Evolutionary conservation across 2,329 filamentous ascomycete species (phyloP).

Genomic region (Aspergillus quadrilineatus): DNA sequence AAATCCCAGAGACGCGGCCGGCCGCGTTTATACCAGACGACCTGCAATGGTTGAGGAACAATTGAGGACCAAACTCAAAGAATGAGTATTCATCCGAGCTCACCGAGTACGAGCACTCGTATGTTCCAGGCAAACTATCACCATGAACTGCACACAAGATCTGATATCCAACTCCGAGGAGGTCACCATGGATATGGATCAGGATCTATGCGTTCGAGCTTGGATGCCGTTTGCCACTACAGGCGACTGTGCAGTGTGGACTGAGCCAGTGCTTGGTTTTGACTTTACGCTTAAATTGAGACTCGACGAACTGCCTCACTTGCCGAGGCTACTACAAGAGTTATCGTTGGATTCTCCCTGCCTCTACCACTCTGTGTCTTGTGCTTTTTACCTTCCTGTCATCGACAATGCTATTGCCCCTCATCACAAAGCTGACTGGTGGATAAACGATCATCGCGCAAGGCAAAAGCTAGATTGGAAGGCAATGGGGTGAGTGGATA

Average conservation of each 20-base stretch:
- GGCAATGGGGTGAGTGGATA: background rate
- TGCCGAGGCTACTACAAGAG: background rate
- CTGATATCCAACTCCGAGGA: background rate
- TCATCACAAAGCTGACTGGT: background rate
- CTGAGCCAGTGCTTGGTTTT: background rate
- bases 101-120: background rate
- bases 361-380: too few relatives aligned
- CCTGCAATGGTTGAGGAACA: background rate
- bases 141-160: background rate
- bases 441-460: background rate
- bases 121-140: background rate
- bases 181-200: background rate
- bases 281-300: constrained; percentile 1
- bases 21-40: background rate
- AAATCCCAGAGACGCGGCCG: background rate
- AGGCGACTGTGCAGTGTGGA: background rate
- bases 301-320: constrained; percentile 1
- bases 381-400: background rate
- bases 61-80: background rate
- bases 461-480: background rate
- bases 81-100: background rate
- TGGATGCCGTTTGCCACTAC: background rate
- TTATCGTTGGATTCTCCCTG: background rate
- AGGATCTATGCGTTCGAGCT: constrained; percentile 3
- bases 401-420: background rate